Evolutionary conservation across 352 stramenopile genomes (phyloP), one percentile per base, ranked within the genome.

Genomic region (Phytopythium helicoides): DNA sequence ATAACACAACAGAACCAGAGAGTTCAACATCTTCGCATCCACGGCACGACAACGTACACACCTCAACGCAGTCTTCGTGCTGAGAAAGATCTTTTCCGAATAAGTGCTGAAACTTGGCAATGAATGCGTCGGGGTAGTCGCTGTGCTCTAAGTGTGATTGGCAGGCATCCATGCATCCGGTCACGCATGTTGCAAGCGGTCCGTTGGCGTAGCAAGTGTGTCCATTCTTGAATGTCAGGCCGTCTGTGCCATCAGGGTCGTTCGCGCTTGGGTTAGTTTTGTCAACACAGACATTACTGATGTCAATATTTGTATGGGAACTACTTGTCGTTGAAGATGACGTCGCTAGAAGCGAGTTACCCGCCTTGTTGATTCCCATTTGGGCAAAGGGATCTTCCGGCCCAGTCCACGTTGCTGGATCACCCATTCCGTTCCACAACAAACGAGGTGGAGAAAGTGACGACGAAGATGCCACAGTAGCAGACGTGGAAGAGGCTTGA

Each of bases 31-130:
- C 49, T 39, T 92, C 81, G 51, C 81, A 92, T 0, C 71, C 78
- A n/a, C 73, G 78, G 37, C 78, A 92, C 19, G 73, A 75, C 3
- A 76, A 53, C 7, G 75, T 58, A 25, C 81, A 92, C 18, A 61
- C 52, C 44, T 89, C 81, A 18, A 89, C 68, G 45, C 81, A 92
- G 49, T 87, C 81, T 49, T 92, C 81, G 22, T 89, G 74, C n/a
- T 73, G 72, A 5, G 46, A 49, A 46, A 92, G 58, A 36, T 89
- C 63, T 46, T 89, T 86, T 51, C 81, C 79, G 47, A 92, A 89
- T 11, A 92, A 53, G 53, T 87, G 76, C 31, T 59, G 64, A 38
- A 89, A 92, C 49, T 75, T 35, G 12, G 39, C 26, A 44, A 76
- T 76, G 14, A 89, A 66, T 16, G 52, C 42, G n/a, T 64, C 42